Evolutionary conservation across 2,329 filamentous ascomycete genomes (phyloP).

Genomic region (Cladorrhinum sp.): DNA sequence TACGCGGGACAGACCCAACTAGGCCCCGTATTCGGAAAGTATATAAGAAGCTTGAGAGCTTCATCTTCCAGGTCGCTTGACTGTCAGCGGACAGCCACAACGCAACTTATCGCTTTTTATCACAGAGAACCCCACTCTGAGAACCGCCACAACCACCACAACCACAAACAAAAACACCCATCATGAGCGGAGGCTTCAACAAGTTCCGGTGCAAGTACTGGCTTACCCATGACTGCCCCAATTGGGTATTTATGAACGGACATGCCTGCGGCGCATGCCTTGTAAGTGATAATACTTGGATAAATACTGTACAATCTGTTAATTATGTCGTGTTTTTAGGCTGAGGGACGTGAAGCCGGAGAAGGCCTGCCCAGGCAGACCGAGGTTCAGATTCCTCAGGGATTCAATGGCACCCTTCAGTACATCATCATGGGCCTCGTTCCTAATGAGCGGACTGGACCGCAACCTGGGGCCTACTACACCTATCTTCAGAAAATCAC

Average conservation of each 20-base stretch:
- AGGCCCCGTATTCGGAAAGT: neutral
- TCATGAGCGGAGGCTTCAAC: constrained; percentile 44
- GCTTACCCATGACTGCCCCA: constrained; percentile 44
- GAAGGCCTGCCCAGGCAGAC: neutral
- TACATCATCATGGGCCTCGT: constrained; percentile 25
- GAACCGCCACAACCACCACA: neutral
- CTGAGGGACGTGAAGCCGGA: constrained; percentile 25
- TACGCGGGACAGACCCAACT: neutral
- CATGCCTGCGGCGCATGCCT: constrained; percentile 45
- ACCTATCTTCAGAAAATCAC: constrained; percentile 17
- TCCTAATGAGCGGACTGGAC: constrained; percentile 9
- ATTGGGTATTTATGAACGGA: constrained; percentile 50
- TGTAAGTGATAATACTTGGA: constrained; percentile 33
- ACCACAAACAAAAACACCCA: constrained; percentile 14
- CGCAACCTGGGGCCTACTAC: constrained; percentile 18
- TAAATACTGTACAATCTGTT: neutral
- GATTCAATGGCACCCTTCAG: constrained; percentile 21
- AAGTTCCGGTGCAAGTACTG: constrained; percentile 53
- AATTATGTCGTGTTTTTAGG: constrained; percentile 8
- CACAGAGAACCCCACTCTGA: neutral
- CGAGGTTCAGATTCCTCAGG: constrained; percentile 23
- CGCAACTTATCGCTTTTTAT: neutral
- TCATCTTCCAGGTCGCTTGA: constrained; percentile 19
- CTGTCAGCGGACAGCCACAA: constrained; percentile 26
- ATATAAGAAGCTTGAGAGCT: neutral